Evolutionary conservation across 306 rosid species (phyloP), one percentile per base, ranked within the genome.

Genomic region (Castanopsis chinensis): DNA sequence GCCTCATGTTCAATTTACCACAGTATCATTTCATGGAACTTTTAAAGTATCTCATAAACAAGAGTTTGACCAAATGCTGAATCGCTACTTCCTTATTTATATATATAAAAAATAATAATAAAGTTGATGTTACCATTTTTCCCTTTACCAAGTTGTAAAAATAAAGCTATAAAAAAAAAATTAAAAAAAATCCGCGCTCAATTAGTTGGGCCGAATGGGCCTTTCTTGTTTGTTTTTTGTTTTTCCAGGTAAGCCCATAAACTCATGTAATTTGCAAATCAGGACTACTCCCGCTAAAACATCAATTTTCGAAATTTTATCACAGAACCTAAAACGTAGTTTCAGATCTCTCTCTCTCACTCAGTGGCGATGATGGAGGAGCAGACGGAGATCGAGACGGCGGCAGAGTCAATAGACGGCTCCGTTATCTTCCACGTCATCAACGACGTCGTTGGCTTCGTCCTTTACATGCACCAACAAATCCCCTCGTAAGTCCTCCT

Each of bases 391-490:
- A 88, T 91, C 81, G 67, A 76, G 79, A 76, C 88, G 73, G 25
- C 87, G 14, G 82, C 86, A 2, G 81, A 86, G 32, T 72, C 83
- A 67, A 82, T 95, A 18, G 88, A 91, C 49, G 76, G 75, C 68
- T 83, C 94, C 43, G 49, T 78, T 12, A 80, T 92, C 81, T 95
- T 92, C 73, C 97, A 93, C 79, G 64, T 87, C 82, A 59, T 95
- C 79, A 80, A 83, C 76, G 99, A 93, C 75, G 85, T 91, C 77
- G 80, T 90, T 43, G 91, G 89, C 23, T 91, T 90, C 76, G 88
- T 91, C 5, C 93, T 95, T 43, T 91, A 83, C 83, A 95, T 91
- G 99, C 92, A 95, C 83, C 98, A 92, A 75, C 98, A 95, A 87
- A 88, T 91, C 87, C 99, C 97, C 78, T 85, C 91, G 98, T 92